A percentile compares a stretch with the other conserved stretches of the same genome.
Conservation (phyloP, 2,329 filamentous ascomycete species). For the Botryosphaeria dothidea region DNA sequence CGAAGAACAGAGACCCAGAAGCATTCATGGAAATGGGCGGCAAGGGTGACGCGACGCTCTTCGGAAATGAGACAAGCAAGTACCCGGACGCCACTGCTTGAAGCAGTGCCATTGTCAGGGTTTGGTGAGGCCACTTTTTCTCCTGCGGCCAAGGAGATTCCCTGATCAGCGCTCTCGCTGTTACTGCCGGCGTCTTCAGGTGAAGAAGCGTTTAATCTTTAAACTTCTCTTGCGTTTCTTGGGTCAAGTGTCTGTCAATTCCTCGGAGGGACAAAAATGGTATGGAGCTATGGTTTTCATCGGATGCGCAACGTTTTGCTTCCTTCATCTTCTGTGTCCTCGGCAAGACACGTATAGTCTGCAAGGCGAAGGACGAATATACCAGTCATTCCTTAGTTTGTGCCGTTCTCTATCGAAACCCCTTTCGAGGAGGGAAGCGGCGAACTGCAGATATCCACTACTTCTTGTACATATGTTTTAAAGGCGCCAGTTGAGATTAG, state of each 20-base stretch:
- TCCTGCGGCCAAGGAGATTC: neutral
- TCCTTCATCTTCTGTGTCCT: neutral
- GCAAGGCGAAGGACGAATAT: neutral
- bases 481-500: neutral
- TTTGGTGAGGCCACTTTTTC: neutral
- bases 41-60: slow-evolving; percentile 79
- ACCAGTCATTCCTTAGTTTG: neutral
- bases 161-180: neutral
- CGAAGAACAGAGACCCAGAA: slow-evolving; percentile 64
- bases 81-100: slow-evolving; percentile 2
- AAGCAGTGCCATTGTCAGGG: neutral
- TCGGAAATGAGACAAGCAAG: slow-evolving; percentile 56
- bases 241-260: neutral
- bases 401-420: neutral
- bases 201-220: neutral
- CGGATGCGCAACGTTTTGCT: neutral
- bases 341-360: neutral
- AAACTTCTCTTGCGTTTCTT: neutral
- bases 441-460: neutral
- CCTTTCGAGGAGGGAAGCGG: neutral
- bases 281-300: neutral
- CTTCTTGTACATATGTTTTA: slow-evolving; percentile 11
- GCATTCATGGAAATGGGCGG: slow-evolving; percentile 87
- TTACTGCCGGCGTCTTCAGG: neutral
- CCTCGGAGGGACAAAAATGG: neutral